phyloP scores from a whole-genome alignment of 1,284 basidiomycete species.

The Cryptococcus hybrid region DNA sequence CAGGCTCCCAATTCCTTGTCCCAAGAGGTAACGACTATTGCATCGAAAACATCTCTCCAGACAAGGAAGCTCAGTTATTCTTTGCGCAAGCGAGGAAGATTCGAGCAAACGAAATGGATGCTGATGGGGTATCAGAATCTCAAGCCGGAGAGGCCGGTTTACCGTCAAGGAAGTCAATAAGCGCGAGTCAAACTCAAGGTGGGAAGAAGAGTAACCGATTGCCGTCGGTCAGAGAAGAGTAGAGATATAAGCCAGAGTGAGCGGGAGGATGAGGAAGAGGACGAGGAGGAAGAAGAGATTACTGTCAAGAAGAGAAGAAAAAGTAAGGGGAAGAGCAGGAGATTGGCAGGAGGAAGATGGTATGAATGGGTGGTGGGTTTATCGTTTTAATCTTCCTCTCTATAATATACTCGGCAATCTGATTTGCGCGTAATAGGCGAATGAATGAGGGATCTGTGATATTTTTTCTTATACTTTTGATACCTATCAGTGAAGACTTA shows the following conservation, averaged over 20 bases:
- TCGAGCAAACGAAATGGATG: conserved; percentile 49
- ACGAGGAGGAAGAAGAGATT: background rate
- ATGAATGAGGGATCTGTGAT: too few relatives aligned
- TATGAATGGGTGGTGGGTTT: too few relatives aligned
- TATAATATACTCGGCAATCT: too few relatives aligned
- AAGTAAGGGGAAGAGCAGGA: background rate
- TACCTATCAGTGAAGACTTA: too few relatives aligned
- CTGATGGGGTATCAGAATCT: background rate
- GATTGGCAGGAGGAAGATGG: too few relatives aligned
- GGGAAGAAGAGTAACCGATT: background rate
- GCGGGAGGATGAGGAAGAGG: background rate
- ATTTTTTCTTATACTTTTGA: too few relatives aligned
- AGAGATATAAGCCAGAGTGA: background rate
- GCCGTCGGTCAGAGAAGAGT: background rate
- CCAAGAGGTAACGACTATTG: conserved; percentile 92
- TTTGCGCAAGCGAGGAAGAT: conserved; percentile 90
- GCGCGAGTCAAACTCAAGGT: background rate
- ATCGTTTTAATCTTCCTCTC: too few relatives aligned
- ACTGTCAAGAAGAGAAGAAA: background rate
- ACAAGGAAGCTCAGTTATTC: conserved; percentile 73
- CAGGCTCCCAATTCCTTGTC: conserved; percentile 85
- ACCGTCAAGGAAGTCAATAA: background rate
- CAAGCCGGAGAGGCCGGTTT: background rate
- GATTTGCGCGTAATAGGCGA: too few relatives aligned
- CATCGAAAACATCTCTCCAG: conserved; percentile 80